Evolutionary conservation across 164 flowering plant species (phyloP).

Genomic region (grape (Vitis vinifera)): ASM3070453v1 NC_081805.1:20621001-20621500

Average conservation of each 20-base stretch:
- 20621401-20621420: background rate
- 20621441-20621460: background rate
- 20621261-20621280: slow-evolving; percentile 85
- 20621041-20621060: too few relatives aligned
- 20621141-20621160: too few relatives aligned
- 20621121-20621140: too few relatives aligned
- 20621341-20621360: slow-evolving; percentile 57
- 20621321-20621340: slow-evolving; percentile 76
- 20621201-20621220: background rate
- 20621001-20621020: too few relatives aligned
- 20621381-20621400: slow-evolving; percentile 6
- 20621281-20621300: slow-evolving; percentile 88
- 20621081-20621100: too few relatives aligned
- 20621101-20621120: too few relatives aligned
- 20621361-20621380: slow-evolving; percentile 78
- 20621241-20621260: slow-evolving; percentile 42
- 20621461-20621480: background rate
- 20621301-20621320: slow-evolving; percentile 93
- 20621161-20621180: too few relatives aligned
- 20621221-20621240: background rate
- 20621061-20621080: too few relatives aligned
- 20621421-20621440: background rate
- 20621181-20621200: too few relatives aligned
- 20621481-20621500: background rate
- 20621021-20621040: too few relatives aligned